phyloP scores from a whole-genome alignment of 805 yeast genomes.

The Saturnispora quitensis region DNA sequence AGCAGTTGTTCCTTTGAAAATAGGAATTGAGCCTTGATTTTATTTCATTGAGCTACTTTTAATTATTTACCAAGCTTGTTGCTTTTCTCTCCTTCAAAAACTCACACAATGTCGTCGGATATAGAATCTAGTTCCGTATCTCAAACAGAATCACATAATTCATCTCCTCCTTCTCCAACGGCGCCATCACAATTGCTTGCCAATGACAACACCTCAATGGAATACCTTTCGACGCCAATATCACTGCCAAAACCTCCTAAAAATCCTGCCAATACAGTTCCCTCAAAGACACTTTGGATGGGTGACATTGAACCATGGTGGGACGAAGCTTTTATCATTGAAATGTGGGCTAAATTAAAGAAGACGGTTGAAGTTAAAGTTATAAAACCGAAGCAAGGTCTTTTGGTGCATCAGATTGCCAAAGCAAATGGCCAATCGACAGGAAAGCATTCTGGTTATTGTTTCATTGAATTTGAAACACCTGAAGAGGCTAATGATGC shows the following conservation, averaged over 20 bases:
- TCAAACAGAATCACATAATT: not conserved
- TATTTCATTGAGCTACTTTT: not conserved
- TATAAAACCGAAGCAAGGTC: constrained; percentile 38
- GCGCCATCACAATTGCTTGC: not conserved
- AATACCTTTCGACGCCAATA: constrained; percentile 17
- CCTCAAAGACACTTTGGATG: constrained; percentile 79
- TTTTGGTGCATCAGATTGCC: constrained; percentile 29
- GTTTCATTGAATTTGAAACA: constrained; percentile 66
- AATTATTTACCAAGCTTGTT: not conserved
- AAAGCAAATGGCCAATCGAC: constrained; percentile 20
- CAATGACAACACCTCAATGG: constrained; percentile 4
- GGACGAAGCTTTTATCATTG: constrained; percentile 50
- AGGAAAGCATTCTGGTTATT: constrained; percentile 47
- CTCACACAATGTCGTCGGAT: not conserved
- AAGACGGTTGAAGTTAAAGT: constrained; percentile 57
- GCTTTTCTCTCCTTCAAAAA: not conserved
- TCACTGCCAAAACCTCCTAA: constrained; percentile 46
- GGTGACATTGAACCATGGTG: constrained; percentile 79
- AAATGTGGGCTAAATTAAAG: constrained; percentile 51
- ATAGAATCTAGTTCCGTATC: constrained; percentile 1
- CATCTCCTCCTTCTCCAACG: constrained; percentile 1
- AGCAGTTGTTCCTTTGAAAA: not conserved
- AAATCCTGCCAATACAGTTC: constrained; percentile 38
- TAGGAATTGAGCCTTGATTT: not conserved
- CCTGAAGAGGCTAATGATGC: constrained; percentile 66